Evolutionary conservation across 345 rosid species (phyloP).

Genomic region (Eucalyptus guilfoylei): DNA sequence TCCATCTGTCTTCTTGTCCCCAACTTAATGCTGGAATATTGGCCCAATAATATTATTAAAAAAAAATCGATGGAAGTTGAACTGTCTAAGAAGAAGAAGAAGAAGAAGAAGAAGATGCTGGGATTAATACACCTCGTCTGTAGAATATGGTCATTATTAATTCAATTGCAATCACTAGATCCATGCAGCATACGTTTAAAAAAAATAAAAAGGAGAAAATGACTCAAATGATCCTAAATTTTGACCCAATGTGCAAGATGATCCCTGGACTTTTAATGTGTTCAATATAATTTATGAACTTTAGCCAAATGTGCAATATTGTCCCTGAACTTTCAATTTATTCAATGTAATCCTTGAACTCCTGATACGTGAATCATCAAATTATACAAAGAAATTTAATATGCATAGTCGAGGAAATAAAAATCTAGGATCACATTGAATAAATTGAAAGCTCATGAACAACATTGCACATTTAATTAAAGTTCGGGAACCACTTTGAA

Average conservation of each 20-base stretch:
- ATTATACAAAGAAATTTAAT: no score
- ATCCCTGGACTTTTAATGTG: fast-evolving
- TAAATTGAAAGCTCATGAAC: no score
- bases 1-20: background rate
- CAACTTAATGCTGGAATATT: background rate
- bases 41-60: background rate
- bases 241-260: no score
- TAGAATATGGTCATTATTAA: background rate
- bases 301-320: fast-evolving
- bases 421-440: no score
- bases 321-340: fast-evolving
- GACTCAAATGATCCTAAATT: no score
- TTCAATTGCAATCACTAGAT: background rate
- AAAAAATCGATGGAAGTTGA: background rate
- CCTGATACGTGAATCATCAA: no score
- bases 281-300: no score
- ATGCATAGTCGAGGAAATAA: no score
- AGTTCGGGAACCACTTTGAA: no score
- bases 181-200: background rate
- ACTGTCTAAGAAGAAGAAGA: background rate
- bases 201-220: no score
- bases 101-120: background rate
- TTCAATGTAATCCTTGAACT: no score
- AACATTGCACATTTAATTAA: no score
- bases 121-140: background rate